Base-by-base conservation (phyloP, 2,329 filamentous ascomycete species). In the Eutypella sp. region DNA sequence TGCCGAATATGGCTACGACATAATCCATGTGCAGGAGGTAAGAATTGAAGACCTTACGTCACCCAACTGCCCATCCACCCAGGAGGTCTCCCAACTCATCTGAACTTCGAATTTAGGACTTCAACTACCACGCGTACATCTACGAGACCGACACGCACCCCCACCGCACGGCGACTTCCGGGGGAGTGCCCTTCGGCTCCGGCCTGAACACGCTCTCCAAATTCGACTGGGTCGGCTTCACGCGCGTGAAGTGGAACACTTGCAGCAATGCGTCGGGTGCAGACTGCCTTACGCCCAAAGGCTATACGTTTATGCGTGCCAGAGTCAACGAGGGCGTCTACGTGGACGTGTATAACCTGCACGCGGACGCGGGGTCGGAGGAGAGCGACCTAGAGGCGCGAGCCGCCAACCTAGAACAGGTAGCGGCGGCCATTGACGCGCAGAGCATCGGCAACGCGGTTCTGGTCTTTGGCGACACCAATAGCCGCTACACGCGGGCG, bases 271-370 rank as follows among this genome's bases (percentile, higher is more conserved):
- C 72, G 29, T 78, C 75, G 0, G 72, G 71, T 0, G 56, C 61
- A 1, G 83, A 87, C 60, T 86, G 83, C 58, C 65, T 85, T 50
- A 85, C 82, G 1, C 83, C 81, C 19, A 87, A 87, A 63, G 83
- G 83, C 13, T 85, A 85, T 61, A 85, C 81, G 1, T 80, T 81
- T 40, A 84, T 86, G 81, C 75, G 81, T 11, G 62, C 76, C 34
- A 64, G 70, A 18, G 53, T 84, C 13, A 71, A 69, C 8, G 67
- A 71, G 29, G 74, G 74, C 15, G 72, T 79, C 7, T 82, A 76
- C 48, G 63, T 83, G 20, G 82, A 86, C 59, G 67, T 78, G 7
- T 85, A 85, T 67, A 86, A 87, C 59, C 56, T 86, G 6, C 83
- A 87, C 59, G 67, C 81, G 1, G 83, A 87, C 59, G 84, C 83